Percentiles rank a stretch among this genome's conserved stretches.
These are phyloP conservation scores for Lentithecium fluviatile DNA, from an alignment of 495 filamentous ascomycete species.

Conservation along the genomic window DNA sequence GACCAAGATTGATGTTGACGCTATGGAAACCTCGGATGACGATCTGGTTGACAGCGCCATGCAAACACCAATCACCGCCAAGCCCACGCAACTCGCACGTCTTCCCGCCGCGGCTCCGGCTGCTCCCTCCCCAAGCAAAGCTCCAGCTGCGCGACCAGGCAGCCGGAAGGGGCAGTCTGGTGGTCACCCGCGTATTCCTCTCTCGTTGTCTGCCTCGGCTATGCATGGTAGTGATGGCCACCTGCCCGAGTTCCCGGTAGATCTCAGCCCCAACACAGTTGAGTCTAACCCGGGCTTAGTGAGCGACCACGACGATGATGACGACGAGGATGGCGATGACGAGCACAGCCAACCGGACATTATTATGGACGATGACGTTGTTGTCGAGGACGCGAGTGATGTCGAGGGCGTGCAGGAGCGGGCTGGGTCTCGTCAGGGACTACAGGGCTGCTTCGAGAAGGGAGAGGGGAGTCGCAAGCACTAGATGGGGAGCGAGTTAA, in stretches of 20 bases:
- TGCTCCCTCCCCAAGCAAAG: constrained; percentile 12
- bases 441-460: constrained; percentile 34
- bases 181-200: constrained; percentile 18
- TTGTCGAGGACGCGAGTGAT: constrained; percentile 37
- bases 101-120: constrained; percentile 21
- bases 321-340: constrained; percentile 42
- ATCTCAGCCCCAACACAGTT: constrained; percentile 75
- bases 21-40: constrained; percentile 30
- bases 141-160: constrained; percentile 25
- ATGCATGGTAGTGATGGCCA: constrained; percentile 34
- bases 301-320: constrained; percentile 68
- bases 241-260: constrained; percentile 45
- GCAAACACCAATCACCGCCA: constrained; percentile 18
- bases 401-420: constrained; percentile 30
- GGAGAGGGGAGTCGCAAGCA: constrained; percentile 30
- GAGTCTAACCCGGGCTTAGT: constrained; percentile 85
- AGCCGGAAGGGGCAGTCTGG: constrained; percentile 21
- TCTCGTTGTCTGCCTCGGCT: constrained; percentile 16
- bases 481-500: constrained; percentile 25
- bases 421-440: constrained; percentile 26
- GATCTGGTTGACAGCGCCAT: constrained; percentile 18
- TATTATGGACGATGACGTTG: constrained; percentile 32
- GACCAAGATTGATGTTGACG: constrained; percentile 23
- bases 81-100: constrained; percentile 23
- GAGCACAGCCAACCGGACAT: constrained; percentile 28